These are phyloP conservation scores for Chloris gayana DNA, from an alignment of 176 grass and related monocot species.

Conservation along the genomic window DNA sequence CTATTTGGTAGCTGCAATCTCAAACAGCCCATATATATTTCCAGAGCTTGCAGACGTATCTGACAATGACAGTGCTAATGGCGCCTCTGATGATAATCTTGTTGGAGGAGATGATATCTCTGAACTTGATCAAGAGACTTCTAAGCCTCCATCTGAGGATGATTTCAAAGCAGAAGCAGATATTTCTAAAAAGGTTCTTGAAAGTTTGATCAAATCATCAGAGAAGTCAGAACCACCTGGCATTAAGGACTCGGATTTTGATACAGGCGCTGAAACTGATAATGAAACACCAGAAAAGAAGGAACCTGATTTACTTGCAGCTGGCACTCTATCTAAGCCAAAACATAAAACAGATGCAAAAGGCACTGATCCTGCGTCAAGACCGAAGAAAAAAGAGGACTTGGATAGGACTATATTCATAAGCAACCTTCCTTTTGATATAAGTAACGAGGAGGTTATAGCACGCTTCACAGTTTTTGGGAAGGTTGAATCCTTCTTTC, in stretches of 20 bases:
- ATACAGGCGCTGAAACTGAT: constrained; percentile 48
- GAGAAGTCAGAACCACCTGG: constrained; percentile 51
- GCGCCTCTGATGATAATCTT: constrained; percentile 50
- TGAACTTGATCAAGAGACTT: constrained; percentile 53
- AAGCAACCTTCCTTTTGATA: constrained; percentile 95
- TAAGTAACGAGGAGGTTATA: constrained; percentile 68
- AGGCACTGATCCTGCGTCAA: constrained; percentile 20
- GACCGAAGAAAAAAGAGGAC: constrained; percentile 56
- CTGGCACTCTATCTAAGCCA: constrained; percentile 18
- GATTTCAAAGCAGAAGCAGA: constrained; percentile 76
- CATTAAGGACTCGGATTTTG: constrained; percentile 38
- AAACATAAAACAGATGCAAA: constrained; percentile 29
- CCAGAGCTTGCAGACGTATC: constrained; percentile 46
- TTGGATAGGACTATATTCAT: constrained; percentile 90
- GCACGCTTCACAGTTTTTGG: constrained; percentile 83
- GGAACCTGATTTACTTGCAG: constrained; percentile 44
- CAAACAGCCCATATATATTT: constrained; percentile 38
- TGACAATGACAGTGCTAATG: constrained; percentile 59
- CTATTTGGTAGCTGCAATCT: constrained; percentile 16
- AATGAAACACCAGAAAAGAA: constrained; percentile 34
- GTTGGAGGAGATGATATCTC: constrained; percentile 48
- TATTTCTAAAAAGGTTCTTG: constrained; percentile 81
- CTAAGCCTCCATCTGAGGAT: constrained; percentile 40
- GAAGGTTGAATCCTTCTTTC: constrained; percentile 80
- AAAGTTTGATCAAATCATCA: constrained; percentile 80